phyloP scores from a whole-genome alignment of 192 early-diverging fungal species.

The Rhizoclosmatium globosum region DNA sequence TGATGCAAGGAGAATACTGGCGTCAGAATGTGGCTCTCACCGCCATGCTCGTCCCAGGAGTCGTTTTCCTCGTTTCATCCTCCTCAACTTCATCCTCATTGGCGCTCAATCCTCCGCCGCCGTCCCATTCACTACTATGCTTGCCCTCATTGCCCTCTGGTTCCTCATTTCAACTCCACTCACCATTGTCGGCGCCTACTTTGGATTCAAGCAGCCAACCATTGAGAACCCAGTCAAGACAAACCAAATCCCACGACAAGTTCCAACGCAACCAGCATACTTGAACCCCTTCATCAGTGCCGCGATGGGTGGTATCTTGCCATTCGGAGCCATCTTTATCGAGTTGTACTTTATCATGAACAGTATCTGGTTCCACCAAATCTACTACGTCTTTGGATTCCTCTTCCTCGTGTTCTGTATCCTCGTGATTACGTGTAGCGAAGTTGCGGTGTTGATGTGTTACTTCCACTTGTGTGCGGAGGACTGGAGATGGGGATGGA shows the following conservation, averaged over 20 bases:
- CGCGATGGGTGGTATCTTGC: slow-evolving; percentile 74
- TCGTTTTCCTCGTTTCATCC: slow-evolving; percentile 68
- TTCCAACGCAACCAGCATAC: slow-evolving; percentile 77
- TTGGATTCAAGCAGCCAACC: slow-evolving; percentile 75
- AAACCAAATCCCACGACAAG: slow-evolving; percentile 91
- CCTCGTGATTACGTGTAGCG: slow-evolving; percentile 59
- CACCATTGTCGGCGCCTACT: slow-evolving; percentile 84
- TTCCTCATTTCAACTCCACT: slow-evolving; percentile 80
- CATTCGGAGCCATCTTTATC: slow-evolving; percentile 71
- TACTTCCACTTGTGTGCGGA: slow-evolving; percentile 69
- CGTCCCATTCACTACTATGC: slow-evolving; percentile 87
- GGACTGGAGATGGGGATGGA: slow-evolving; percentile 93
- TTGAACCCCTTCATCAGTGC: slow-evolving; percentile 63
- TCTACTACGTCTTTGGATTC: slow-evolving; percentile 71
- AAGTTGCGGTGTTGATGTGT: slow-evolving; percentile 62
- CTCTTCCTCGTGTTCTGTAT: slow-evolving; percentile 61
- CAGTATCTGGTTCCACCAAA: slow-evolving; percentile 57
- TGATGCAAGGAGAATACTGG: slow-evolving; percentile 89
- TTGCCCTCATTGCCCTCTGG: slow-evolving; percentile 85
- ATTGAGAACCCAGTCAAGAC: slow-evolving; percentile 90
- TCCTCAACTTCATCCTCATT: slow-evolving; percentile 89
- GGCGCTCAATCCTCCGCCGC: slow-evolving; percentile 84
- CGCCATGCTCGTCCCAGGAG: slow-evolving; percentile 80
- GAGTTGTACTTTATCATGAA: slow-evolving; percentile 70
- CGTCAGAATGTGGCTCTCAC: slow-evolving; percentile 84